Conservation (phyloP, 2,329 filamentous ascomycete species). For the Penicillium palitans region DNA sequence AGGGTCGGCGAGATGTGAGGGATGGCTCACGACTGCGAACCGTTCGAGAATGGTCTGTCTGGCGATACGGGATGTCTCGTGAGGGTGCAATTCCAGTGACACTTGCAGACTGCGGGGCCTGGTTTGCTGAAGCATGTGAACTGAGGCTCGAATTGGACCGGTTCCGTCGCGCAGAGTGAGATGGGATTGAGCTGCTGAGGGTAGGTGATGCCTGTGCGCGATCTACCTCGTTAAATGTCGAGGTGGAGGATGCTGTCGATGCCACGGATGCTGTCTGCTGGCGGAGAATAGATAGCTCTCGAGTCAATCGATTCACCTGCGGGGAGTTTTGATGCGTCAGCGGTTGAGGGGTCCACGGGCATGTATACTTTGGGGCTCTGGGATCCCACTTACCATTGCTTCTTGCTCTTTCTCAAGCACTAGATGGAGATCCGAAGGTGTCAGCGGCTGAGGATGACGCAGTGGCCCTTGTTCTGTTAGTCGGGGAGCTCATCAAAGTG, state of each 20-base stretch:
- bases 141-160: conserved; percentile 58
- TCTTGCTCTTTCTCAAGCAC: conserved; percentile 95
- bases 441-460: conserved; percentile 83
- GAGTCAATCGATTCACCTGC: conserved; percentile 87
- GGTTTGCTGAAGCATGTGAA: conserved; percentile 42
- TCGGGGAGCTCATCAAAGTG: not conserved
- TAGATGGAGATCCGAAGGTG: conserved; percentile 82
- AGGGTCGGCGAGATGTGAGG: conserved; percentile 40
- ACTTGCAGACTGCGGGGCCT: conserved; percentile 37
- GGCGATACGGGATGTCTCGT: conserved; percentile 39
- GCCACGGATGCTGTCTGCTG: conserved; percentile 64
- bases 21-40: conserved; percentile 47
- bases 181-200: conserved; percentile 51
- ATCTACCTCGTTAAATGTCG: conserved; percentile 53
- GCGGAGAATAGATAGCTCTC: conserved; percentile 83
- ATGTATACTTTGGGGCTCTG: not conserved
- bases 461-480: conserved; percentile 62
- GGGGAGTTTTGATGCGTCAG: not conserved
- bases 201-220: conserved; percentile 43
- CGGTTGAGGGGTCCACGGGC: not conserved
- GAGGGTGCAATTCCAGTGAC: conserved; percentile 48
- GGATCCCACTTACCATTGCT: conserved; percentile 67
- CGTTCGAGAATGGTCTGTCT: conserved; percentile 28
- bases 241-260: conserved; percentile 60
- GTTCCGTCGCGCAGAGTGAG: conserved; percentile 57